A percentile compares a stretch with the other conserved stretches of the same genome.
These are phyloP conservation scores for Apiospora hydei DNA, from an alignment of 2,329 filamentous ascomycete species.

Conservation along the genomic window DNA sequence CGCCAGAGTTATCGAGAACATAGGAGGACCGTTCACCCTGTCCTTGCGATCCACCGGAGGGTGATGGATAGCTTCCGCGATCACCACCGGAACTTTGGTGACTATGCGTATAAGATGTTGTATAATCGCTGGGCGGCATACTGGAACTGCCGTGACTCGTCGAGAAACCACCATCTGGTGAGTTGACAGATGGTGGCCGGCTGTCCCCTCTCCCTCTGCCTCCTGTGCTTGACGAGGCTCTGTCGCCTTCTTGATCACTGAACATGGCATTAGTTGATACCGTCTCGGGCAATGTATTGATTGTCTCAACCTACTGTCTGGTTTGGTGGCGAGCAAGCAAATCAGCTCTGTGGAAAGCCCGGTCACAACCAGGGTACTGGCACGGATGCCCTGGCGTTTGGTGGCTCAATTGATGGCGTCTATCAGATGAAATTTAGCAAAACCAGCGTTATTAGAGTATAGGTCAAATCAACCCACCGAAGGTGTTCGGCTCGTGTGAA, in stretches of 20 bases:
- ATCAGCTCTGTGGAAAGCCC: slow-evolving; percentile 65
- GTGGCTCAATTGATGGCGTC: slow-evolving; percentile 68
- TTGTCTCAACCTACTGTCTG: slow-evolving; percentile 53
- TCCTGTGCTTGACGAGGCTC: slow-evolving; percentile 36
- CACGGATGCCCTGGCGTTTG: slow-evolving; percentile 61
- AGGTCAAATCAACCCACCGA: slow-evolving; percentile 51
- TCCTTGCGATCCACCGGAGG: neutral
- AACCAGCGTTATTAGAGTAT: neutral
- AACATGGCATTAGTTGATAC: neutral
- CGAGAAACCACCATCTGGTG: slow-evolving; percentile 32
- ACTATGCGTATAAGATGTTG: neutral
- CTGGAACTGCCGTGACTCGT: neutral
- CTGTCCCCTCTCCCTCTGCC: slow-evolving; percentile 29
- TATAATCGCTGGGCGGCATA: neutral
- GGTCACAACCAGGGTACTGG: slow-evolving; percentile 60
- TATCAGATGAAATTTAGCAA: slow-evolving; percentile 36
- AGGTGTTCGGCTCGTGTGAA: slow-evolving; percentile 70
- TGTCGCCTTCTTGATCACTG: slow-evolving; percentile 56
- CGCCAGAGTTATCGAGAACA: neutral
- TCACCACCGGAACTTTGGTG: neutral
- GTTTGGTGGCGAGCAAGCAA: slow-evolving; percentile 64
- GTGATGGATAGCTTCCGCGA: slow-evolving; percentile 3
- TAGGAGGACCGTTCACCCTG: neutral
- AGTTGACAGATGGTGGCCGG: slow-evolving; percentile 38
- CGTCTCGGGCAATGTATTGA: neutral